Evolutionary conservation across 768 basidiomycete genomes (phyloP).

Genomic region (Tulasnella sp.): DNA sequence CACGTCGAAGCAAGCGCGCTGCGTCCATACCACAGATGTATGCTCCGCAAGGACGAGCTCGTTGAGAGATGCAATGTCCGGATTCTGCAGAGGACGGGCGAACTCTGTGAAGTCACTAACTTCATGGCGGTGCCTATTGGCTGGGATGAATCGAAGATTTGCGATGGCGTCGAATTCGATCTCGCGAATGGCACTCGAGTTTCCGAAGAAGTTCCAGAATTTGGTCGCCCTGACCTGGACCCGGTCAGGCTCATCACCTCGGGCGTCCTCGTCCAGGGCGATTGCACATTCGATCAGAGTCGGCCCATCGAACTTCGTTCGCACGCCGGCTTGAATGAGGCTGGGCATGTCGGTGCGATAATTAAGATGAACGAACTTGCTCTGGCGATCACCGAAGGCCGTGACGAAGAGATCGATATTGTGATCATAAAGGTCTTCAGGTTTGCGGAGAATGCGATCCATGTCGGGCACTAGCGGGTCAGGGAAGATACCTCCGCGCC

Average conservation of each 20-base stretch:
- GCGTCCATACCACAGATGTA: constrained; percentile 1
- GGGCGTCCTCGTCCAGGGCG: neutral
- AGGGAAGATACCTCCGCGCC: neutral
- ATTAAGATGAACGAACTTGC: neutral
- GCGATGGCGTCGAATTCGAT: neutral
- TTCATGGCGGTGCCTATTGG: neutral
- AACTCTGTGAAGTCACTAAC: neutral
- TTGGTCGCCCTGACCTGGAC: neutral
- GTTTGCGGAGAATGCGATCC: neutral
- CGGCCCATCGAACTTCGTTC: neutral
- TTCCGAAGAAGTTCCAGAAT: neutral
- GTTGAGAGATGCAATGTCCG: neutral
- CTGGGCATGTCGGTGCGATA: neutral
- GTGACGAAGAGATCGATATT: neutral
- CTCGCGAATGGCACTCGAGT: neutral
- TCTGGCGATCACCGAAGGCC: neutral
- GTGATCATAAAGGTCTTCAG: neutral
- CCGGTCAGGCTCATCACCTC: neutral
- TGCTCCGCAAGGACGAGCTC: neutral
- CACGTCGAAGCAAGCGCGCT: neutral
- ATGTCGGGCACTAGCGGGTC: neutral
- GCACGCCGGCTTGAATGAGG: neutral
- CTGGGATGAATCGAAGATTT: neutral
- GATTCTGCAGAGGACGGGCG: neutral
- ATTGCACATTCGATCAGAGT: neutral